A percentile compares a stretch with the other conserved stretches of the same genome.
phyloP scores from a whole-genome alignment of 2,329 filamentous ascomycete genomes.

The Ophiostoma triangulosporum region DNA sequence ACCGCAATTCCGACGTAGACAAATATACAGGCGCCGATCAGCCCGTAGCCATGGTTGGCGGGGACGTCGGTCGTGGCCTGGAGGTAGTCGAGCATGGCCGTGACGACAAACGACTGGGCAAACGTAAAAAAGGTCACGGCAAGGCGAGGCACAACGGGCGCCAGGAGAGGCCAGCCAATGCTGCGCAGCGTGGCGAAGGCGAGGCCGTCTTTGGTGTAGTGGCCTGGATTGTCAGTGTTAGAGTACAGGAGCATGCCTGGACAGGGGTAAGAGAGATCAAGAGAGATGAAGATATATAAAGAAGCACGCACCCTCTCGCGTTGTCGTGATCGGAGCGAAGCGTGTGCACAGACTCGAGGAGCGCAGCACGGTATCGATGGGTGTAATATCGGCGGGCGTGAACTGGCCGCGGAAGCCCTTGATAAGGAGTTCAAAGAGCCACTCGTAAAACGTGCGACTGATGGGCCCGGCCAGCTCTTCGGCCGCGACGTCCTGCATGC shows the following conservation, averaged over 20 bases:
- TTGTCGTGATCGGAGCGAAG: not conserved
- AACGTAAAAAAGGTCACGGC: conserved; percentile 9
- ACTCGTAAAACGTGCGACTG: conserved; percentile 31
- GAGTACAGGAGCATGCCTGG: not conserved
- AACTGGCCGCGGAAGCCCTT: not conserved
- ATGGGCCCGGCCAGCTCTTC: too few species aligned
- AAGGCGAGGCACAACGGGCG: conserved; percentile 8
- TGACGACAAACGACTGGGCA: conserved; percentile 11
- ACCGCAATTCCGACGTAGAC: conserved; percentile 9
- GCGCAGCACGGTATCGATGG: too few species aligned
- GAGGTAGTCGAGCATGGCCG: conserved; percentile 8
- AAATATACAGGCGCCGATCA: conserved; percentile 12
- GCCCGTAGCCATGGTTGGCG: conserved; percentile 11
- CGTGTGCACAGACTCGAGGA: too few species aligned
- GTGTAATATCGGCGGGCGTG: too few species aligned
- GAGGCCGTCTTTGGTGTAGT: conserved; percentile 8
- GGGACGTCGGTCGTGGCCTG: not conserved
- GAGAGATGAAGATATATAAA: too few species aligned
- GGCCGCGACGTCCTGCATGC: conserved; percentile 11
- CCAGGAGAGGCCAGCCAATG: conserved; percentile 7
- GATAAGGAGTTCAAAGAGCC: conserved; percentile 37
- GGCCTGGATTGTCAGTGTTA: not conserved
- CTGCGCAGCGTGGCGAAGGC: conserved; percentile 3
- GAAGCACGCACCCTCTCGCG: conserved; percentile 17
- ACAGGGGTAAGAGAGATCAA: conserved; percentile 8